A percentile compares a stretch with the other conserved stretches of the same genome.
These are phyloP conservation scores for Picea glauca DNA, from an alignment of 75 land plant genomes.

Conservation along the genomic window DNA sequence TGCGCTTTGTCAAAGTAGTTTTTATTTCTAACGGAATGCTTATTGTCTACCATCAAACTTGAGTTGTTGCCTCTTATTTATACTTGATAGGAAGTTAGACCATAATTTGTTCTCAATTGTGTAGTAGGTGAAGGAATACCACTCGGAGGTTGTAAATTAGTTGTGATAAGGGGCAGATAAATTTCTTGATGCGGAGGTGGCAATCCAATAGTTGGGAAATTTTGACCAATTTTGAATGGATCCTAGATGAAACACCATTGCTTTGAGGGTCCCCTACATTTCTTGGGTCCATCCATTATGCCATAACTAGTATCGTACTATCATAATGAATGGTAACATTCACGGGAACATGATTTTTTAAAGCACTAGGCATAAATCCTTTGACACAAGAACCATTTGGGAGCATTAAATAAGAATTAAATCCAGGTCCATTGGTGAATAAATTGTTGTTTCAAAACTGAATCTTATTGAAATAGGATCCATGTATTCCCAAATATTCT, in stretches of 20 bases:
- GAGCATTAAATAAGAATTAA: neutral
- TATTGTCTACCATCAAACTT: too few relatives aligned
- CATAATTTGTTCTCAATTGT: neutral
- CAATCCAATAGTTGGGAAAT: neutral
- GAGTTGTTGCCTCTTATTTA: too few relatives aligned
- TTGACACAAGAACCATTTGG: neutral
- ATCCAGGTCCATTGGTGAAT: neutral
- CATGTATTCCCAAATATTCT: neutral
- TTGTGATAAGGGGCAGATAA: neutral
- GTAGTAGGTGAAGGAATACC: neutral
- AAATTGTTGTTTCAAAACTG: neutral
- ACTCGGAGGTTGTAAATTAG: neutral
- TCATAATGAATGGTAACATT: neutral
- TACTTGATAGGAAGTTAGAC: neutral
- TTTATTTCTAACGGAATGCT: too few relatives aligned
- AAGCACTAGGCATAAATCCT: neutral
- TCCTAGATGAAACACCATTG: conserved; percentile 6
- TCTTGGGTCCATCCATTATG: neutral
- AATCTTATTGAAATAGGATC: neutral
- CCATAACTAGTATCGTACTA: neutral
- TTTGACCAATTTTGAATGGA: neutral
- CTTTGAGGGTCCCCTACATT: neutral
- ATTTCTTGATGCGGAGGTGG: neutral
- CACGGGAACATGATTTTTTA: neutral
- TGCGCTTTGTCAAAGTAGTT: too few relatives aligned